Evolutionary conservation across 352 stramenopile genomes (phyloP).

Genomic region (Stramenopiles sp.): DNA sequence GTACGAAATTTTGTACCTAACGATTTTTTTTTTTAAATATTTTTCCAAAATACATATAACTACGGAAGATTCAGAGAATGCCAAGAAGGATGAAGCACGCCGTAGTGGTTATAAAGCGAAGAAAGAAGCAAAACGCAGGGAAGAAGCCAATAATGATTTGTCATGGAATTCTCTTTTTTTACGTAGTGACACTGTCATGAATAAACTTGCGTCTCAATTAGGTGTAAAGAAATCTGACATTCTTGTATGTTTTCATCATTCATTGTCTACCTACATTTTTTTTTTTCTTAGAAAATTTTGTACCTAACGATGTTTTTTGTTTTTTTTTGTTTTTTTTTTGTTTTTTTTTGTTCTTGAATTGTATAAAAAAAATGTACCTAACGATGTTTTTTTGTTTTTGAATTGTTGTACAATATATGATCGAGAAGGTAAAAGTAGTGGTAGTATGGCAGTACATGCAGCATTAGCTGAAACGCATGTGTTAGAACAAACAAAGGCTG

Average conservation of each 20-base stretch:
- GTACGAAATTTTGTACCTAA: no score
- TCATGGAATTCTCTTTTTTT: conserved; percentile 81
- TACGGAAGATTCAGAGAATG: no score
- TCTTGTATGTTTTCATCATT: no score
- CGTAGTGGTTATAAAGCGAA: conserved; percentile 26
- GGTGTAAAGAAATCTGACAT: conserved; percentile 11
- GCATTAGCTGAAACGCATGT: conserved; percentile 86
- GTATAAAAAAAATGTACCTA: conserved; percentile 5
- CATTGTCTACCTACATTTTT: no score
- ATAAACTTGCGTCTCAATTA: conserved; percentile 26
- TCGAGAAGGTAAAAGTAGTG: conserved; percentile 55
- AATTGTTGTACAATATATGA: conserved; percentile 67
- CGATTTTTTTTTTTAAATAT: no score
- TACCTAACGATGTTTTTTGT: no score
- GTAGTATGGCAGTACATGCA: conserved; percentile 81
- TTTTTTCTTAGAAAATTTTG: no score
- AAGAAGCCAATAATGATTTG: conserved; percentile 25
- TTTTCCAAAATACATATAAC: background rate
- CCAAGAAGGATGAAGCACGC: no score
- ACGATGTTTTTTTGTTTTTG: conserved; percentile 36
- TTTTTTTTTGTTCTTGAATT: conserved; percentile 4
- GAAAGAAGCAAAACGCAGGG: conserved; percentile 39
- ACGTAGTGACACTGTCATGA: conserved; percentile 38
- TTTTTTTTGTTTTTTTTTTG: background rate
- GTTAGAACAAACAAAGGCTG: conserved; percentile 85